phyloP scores from a whole-genome alignment of 345 rosid species.

The Lepidium aucheri region DNA sequence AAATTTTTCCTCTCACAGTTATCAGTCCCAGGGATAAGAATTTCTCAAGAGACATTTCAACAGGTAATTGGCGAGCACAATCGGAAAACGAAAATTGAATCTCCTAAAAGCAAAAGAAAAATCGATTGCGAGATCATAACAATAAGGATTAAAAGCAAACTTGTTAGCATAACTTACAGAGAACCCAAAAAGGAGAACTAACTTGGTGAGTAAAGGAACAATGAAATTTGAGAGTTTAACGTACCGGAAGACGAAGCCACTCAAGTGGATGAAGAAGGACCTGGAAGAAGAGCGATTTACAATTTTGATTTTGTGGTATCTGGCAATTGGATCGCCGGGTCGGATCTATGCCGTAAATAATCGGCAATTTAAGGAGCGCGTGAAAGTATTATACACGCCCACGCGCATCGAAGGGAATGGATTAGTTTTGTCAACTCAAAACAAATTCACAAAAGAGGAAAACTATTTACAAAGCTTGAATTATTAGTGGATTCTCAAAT shows the following conservation, averaged over 20 bases:
- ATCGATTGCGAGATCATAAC: not conserved
- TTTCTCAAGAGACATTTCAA: not conserved
- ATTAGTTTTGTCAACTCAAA: too few relatives aligned
- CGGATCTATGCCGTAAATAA: not conserved
- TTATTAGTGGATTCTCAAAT: too few relatives aligned
- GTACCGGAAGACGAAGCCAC: conserved; percentile 15
- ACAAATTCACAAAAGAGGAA: too few relatives aligned
- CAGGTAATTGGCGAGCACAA: not conserved
- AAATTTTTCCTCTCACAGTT: not conserved
- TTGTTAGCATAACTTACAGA: not conserved
- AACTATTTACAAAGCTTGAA: too few relatives aligned
- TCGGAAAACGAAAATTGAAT: not conserved
- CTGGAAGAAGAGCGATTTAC: not conserved
- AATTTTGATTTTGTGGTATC: not conserved
- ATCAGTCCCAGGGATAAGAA: not conserved
- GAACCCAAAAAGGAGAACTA: not conserved
- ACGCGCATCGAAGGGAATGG: not conserved
- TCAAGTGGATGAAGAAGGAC: conserved; percentile 5
- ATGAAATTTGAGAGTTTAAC: not conserved
- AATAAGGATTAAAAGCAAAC: not conserved
- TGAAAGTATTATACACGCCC: not conserved
- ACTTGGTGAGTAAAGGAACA: not conserved
- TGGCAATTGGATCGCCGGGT: conserved; percentile 16
- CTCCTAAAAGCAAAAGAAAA: not conserved
- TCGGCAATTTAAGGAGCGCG: not conserved